These are phyloP conservation scores for Noccaea caerulescens DNA, from an alignment of 345 rosid species.

Conservation along the genomic window DNA sequence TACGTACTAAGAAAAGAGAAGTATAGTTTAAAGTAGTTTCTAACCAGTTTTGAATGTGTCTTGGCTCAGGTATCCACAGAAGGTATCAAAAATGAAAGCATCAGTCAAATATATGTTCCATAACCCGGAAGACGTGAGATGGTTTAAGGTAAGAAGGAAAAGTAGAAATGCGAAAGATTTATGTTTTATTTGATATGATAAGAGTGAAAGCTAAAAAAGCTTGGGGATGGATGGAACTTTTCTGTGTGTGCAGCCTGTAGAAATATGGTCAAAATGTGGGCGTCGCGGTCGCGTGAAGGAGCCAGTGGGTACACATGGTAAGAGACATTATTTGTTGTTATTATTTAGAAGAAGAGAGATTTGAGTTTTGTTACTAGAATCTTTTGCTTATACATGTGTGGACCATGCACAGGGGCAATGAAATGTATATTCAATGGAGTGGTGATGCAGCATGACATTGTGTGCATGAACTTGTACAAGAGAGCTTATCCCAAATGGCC, in stretches of 20 bases:
- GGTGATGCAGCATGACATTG: conserved; percentile 85
- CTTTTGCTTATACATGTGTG: conserved; percentile 19
- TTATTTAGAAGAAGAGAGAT: neutral
- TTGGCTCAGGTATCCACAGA: conserved; percentile 84
- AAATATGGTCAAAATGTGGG: conserved; percentile 85
- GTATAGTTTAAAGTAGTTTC: neutral
- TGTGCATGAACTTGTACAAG: conserved; percentile 89
- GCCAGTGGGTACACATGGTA: conserved; percentile 97
- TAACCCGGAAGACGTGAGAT: conserved; percentile 91
- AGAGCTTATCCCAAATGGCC: conserved; percentile 96
- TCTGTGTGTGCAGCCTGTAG: conserved; percentile 71
- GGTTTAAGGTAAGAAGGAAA: conserved; percentile 77
- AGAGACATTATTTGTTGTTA: conserved; percentile 28
- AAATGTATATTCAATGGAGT: conserved; percentile 84
- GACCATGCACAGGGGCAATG: conserved; percentile 68
- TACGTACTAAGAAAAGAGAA: neutral
- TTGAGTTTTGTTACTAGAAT: conserved; percentile 2
- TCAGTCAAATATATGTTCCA: conserved; percentile 89
- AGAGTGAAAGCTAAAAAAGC: conserved; percentile 14
- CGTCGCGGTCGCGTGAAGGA: conserved; percentile 91
- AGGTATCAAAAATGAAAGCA: conserved; percentile 85
- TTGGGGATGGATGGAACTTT: conserved; percentile 7
- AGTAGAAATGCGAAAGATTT: neutral
- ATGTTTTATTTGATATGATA: neutral
- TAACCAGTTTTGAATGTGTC: conserved; percentile 11